Percentiles rank a stretch among this genome's conserved stretches.
These are phyloP conservation scores for Oryza glumipatula DNA, from an alignment of 176 grass and related monocot species.

Conservation along the genomic window DNA sequence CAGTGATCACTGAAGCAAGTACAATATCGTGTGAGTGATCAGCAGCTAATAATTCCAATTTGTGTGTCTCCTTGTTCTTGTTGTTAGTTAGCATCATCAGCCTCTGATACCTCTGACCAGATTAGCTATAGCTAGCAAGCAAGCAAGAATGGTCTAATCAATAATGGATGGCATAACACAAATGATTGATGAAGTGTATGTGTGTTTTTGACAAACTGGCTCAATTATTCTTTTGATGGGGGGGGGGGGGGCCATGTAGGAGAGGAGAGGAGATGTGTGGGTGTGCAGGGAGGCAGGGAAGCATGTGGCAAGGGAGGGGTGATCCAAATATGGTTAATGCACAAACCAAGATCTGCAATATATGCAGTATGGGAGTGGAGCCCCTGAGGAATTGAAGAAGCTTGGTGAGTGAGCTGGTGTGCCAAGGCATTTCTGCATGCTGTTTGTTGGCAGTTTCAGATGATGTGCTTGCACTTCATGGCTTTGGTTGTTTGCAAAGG, in stretches of 20 bases:
- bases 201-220: not conserved
- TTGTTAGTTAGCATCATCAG: not conserved
- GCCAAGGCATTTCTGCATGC: not conserved
- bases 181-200: not conserved
- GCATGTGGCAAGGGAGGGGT: conserved; percentile 32
- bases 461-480: not conserved
- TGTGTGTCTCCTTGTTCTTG: not conserved
- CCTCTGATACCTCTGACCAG: conserved; percentile 1
- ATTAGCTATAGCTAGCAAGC: not conserved
- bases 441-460: not conserved
- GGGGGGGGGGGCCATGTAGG: not conserved
- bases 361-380: conserved; percentile 18
- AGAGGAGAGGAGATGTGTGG: conserved; percentile 4
- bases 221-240: conserved; percentile 17
- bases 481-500: not conserved
- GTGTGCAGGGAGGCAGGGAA: conserved; percentile 54
- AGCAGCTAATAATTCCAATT: conserved; percentile 7
- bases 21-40: not conserved
- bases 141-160: not conserved
- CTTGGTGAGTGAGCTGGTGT: not conserved
- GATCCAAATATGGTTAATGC: conserved; percentile 38
- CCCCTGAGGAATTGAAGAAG: not conserved
- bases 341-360: conserved; percentile 26
- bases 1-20: not conserved
- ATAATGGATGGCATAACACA: conserved; percentile 3